Evolutionary conservation across 2,329 filamentous ascomycete species (phyloP).

Genomic region (Alternaria longipes): DNA sequence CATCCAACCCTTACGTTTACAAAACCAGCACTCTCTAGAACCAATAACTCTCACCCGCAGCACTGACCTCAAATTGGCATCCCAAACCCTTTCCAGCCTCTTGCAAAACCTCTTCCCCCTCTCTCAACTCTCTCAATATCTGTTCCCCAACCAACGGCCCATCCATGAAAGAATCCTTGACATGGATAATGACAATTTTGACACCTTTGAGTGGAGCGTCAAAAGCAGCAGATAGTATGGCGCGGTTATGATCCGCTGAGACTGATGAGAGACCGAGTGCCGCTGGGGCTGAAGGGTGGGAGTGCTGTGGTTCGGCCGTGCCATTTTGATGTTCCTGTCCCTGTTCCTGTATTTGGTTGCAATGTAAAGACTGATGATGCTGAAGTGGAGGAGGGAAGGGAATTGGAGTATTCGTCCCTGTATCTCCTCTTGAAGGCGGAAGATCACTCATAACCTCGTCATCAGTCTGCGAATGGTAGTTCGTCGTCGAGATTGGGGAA

Average conservation of each 20-base stretch:
- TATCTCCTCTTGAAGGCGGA: conserved; percentile 17
- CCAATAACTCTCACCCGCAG: conserved; percentile 67
- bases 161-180: conserved; percentile 86
- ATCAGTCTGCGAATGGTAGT: conserved; percentile 20
- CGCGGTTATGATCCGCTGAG: conserved; percentile 39
- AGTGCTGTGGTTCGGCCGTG: conserved; percentile 5
- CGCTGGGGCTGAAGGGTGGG: conserved; percentile 35
- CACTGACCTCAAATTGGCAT: conserved; percentile 79
- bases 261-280: conserved; percentile 35
- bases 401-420: conserved; percentile 35
- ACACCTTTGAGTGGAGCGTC: conserved; percentile 71
- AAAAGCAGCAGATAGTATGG: conserved; percentile 38
- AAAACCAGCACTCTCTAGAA: conserved; percentile 45
- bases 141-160: conserved; percentile 69
- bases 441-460: conserved; percentile 44
- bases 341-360: not conserved
- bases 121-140: conserved; percentile 75
- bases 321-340: not conserved
- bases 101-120: conserved; percentile 63
- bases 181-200: conserved; percentile 87
- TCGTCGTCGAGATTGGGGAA: conserved; percentile 18
- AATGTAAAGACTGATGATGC: not conserved
- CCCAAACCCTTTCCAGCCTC: conserved; percentile 70
- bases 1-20: not conserved
- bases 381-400: not conserved